phyloP scores from a whole-genome alignment of 768 basidiomycete species.

The Naganishia friedmannii region DNA sequence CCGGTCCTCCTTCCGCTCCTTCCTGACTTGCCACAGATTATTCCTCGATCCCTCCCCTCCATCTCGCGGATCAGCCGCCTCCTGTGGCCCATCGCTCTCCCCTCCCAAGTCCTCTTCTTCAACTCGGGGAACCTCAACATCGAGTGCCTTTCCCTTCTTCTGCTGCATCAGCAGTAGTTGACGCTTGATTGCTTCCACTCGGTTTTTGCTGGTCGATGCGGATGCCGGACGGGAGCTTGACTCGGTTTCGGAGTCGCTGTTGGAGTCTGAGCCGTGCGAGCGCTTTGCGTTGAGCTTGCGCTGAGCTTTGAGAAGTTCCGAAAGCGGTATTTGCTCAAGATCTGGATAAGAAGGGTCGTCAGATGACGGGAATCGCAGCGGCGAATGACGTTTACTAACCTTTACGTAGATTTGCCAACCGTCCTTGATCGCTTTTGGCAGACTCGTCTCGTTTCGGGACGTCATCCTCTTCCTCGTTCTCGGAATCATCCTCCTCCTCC shows the following conservation, averaged over 20 bases:
- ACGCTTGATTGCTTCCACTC: conserved; percentile 49
- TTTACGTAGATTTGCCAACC: conserved; percentile 34
- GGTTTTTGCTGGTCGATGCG: conserved; percentile 22
- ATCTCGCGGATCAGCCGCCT: conserved; percentile 21
- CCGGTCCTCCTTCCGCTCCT: conserved; percentile 48
- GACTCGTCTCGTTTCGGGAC: not conserved
- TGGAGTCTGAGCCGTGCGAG: conserved; percentile 13
- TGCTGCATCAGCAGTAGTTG: conserved; percentile 40
- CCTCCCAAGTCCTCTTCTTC: conserved; percentile 41
- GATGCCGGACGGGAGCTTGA: conserved; percentile 28
- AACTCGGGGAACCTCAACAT: conserved; percentile 30
- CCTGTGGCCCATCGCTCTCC: conserved; percentile 26
- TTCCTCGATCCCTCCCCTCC: conserved; percentile 26
- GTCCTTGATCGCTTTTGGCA: conserved; percentile 24
- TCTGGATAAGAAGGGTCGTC: conserved; percentile 53
- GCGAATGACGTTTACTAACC: conserved; percentile 30
- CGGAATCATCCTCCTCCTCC: conserved; percentile 34
- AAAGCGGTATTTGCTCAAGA: conserved; percentile 63
- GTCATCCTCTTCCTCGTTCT: conserved; percentile 23
- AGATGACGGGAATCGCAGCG: conserved; percentile 1
- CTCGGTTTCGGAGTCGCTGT: conserved; percentile 21
- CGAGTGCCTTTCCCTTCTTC: conserved; percentile 53
- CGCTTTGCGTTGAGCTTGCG: conserved; percentile 52
- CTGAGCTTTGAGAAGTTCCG: conserved; percentile 66
- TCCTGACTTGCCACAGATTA: conserved; percentile 28